Evolutionary conservation across 2,329 filamentous ascomycete genomes (phyloP), one percentile per base, ranked within the genome.

Genomic region (Penicillium sp.): DNA sequence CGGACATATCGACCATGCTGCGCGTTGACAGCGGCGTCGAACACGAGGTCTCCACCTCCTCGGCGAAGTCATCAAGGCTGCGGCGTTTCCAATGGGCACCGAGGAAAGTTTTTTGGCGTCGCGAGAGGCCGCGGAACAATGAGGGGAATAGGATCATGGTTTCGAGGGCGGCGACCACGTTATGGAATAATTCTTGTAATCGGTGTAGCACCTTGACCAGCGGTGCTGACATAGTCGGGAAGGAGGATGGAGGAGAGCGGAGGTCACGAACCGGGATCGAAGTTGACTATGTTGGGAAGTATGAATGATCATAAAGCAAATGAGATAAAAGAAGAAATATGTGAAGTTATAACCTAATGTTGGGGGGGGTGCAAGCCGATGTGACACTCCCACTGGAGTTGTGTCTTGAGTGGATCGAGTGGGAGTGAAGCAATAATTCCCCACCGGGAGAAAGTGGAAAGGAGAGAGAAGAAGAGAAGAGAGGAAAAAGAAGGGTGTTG

Each of bases 1-100:
- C 69, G 4, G 77, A 78, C 76, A 79, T 79, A 50, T 66, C 63
- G 43, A 74, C 50, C 74, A 79, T 74, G 43, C 71, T 72, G 40
- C 58, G 60, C 24, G 68, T 65, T 16, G 69, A 65, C 26, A 77
- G 59, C 16, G 74, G 74, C 3, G 69, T 61, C 7, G 68, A 69
- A 52, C 76, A 76, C 20, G 74, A 65, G 35, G 59, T 62, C 18
- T 76, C 70, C 42, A 77, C 63, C 58, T 77, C 75, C 24, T 74
- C 64, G 35, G 71, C 69, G 56, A 77, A 71, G 29, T 74, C 68
- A 42, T 73, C 69, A 20, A 77, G 71, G 6, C 72, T 65, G 24
- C 72, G 72, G 38, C 69, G 72, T 46, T 65, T 67, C 68, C 72
- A 70, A 62, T 74, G 64, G 48, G 69, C 61, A 49, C 66, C 65